phyloP scores from a whole-genome alignment of 192 early-diverging fungal species.

The Podila epigama region DNA sequence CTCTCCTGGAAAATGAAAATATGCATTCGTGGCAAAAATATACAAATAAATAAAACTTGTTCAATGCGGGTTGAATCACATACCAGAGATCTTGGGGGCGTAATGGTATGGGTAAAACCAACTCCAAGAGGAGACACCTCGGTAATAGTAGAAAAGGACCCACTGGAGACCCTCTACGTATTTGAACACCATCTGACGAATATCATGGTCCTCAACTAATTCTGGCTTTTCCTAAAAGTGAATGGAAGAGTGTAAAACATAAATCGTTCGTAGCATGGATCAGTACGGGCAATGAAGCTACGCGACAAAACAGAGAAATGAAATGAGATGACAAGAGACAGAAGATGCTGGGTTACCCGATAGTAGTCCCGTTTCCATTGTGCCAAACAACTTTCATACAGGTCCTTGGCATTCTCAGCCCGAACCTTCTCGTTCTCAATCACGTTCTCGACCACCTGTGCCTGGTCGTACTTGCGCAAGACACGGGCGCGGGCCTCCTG shows the following conservation, averaged over 20 bases:
- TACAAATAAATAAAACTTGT: background rate
- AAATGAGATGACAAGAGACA: background rate
- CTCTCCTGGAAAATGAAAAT: constrained; percentile 1
- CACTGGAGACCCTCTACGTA: constrained; percentile 97
- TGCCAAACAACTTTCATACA: constrained; percentile 81
- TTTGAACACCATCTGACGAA: constrained; percentile 68
- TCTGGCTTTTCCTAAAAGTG: constrained; percentile 51
- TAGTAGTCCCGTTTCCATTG: constrained; percentile 66
- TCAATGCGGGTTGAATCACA: constrained; percentile 13
- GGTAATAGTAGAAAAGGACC: constrained; percentile 97
- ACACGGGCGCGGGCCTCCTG: constrained; percentile 60
- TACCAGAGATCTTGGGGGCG: constrained; percentile 91
- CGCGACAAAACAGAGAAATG: background rate
- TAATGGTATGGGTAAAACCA: constrained; percentile 99
- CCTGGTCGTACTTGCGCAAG: constrained; percentile 61
- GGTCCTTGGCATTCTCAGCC: constrained; percentile 67
- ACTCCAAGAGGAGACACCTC: constrained; percentile 95
- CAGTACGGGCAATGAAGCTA: background rate
- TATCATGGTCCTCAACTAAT: constrained; percentile 43
- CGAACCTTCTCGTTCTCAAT: constrained; percentile 56
- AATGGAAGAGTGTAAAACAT: too few species aligned
- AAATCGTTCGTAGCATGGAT: too few species aligned
- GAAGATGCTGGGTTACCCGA: constrained; percentile 49
- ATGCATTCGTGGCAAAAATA: background rate
- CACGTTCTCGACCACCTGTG: constrained; percentile 56